A percentile compares a stretch with the other conserved stretches of the same genome.
Evolutionary conservation across 2,329 filamentous ascomycete genomes (phyloP).

Genomic region (Colletotrichum sp.): DNA sequence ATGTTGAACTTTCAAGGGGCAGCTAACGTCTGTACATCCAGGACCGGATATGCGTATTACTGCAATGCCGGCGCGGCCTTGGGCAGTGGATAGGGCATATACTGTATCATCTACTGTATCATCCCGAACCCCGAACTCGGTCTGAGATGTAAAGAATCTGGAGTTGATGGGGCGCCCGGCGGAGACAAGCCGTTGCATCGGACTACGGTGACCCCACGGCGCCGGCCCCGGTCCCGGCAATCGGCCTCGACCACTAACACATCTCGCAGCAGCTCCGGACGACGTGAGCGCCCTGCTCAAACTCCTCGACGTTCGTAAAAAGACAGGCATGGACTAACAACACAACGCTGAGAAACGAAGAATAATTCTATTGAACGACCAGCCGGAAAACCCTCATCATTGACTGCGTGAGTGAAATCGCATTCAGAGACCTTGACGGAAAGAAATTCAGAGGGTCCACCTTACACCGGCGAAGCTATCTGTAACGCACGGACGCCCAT

Average conservation of each 20-base stretch:
- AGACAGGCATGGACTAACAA: background rate
- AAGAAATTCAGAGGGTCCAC: background rate
- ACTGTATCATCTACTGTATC: conserved; percentile 85
- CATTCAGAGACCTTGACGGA: background rate
- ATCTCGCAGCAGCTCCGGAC: background rate
- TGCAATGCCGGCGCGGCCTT: conserved; percentile 87
- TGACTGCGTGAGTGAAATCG: background rate
- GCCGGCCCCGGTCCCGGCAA: background rate
- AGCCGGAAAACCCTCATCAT: background rate
- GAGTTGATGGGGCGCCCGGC: background rate
- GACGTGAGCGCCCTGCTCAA: background rate
- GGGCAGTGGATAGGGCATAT: conserved; percentile 88
- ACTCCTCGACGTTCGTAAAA: background rate
- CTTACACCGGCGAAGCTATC: background rate
- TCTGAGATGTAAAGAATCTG: background rate
- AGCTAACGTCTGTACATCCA: conserved; percentile 68
- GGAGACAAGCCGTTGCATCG: background rate
- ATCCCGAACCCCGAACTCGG: conserved; percentile 23
- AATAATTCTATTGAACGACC: background rate
- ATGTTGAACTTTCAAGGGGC: background rate
- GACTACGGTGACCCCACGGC: background rate
- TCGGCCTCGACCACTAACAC: conserved; percentile 3
- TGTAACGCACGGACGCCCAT: conserved; percentile 5
- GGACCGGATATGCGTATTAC: conserved; percentile 87
- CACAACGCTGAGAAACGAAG: background rate